Evolutionary conservation across 2,329 filamentous ascomycete species (phyloP).

Genomic region (Pseudopyricularia javanii): DNA sequence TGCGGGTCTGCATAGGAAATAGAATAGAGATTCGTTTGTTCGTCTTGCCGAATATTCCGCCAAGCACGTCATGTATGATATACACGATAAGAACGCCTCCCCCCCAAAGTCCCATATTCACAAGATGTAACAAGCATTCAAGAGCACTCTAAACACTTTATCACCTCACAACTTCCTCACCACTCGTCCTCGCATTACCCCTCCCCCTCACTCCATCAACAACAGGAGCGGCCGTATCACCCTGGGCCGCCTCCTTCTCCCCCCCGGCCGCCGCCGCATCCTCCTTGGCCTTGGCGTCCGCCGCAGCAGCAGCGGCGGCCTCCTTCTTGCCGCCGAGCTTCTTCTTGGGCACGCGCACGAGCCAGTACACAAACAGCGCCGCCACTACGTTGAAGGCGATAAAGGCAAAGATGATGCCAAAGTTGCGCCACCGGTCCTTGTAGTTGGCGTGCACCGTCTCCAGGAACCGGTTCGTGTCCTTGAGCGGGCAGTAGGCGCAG

Average conservation of each 20-base stretch:
- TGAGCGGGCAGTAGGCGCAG: conserved; percentile 11
- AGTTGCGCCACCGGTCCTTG: conserved; percentile 37
- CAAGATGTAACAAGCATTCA: no score
- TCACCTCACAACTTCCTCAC: background rate
- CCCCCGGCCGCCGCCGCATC: background rate
- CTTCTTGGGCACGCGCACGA: conserved; percentile 15
- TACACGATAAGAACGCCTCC: no score
- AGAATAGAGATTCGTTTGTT: no score
- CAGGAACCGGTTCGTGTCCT: conserved; percentile 21
- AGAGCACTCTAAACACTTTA: no score
- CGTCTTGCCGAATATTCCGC: no score
- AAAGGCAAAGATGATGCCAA: conserved; percentile 36
- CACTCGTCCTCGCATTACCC: background rate
- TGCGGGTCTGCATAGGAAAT: no score
- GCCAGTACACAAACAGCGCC: conserved; percentile 34
- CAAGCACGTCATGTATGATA: no score
- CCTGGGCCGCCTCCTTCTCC: background rate
- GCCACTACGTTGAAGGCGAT: conserved; percentile 34
- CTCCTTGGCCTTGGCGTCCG: background rate
- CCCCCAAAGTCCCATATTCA: no score
- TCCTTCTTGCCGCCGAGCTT: conserved; percentile 8
- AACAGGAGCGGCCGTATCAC: background rate
- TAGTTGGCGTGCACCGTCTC: conserved; percentile 26
- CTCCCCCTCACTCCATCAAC: background rate
- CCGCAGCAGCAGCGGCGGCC: background rate